Evolutionary conservation across 305 asterid genomes (phyloP), one percentile per base, ranked within the genome.

Genomic region (Solanum aculeatissimum): DNA sequence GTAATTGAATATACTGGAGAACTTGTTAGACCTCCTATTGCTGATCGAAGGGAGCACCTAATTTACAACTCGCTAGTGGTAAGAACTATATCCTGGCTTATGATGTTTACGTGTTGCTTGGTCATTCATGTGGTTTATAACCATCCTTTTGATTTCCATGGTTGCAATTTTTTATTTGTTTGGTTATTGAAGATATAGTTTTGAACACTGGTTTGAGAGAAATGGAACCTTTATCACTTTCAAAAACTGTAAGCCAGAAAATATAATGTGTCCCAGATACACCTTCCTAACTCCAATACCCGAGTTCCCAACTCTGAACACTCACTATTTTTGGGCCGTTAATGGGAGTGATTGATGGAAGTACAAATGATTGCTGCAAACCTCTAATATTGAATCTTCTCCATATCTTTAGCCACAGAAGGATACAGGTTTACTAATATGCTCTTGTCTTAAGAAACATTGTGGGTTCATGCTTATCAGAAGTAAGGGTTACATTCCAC

Each of bases 31-130:
- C 93, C 98, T 86, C 88, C 96, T 81, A 92, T 97, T 55, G 98
- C 98, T 85, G 99, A 97, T 92, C 92, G 95, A 88, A 95, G 99
- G 87, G 99, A 97, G 83, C 98, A 92, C 86, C 84, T 91, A 86
- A 92, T 92, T 83, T 97, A 97, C 89, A 94, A 97, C 90, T 94
- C 97, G 82, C 89, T 97, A 90, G 98, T 97, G 96, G 99, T 97
- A 89, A 88, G 96, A 83, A 49, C 88, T 74, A 82, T 70, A 70
- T 68, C 65, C 15, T 87, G 78, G 85, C 84, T 85, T 81, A 82
- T 72, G 83, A 81, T 78, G 23, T 27, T 27, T 49, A 49, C 15
- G 13, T 49, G 82, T 27, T 49, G 23, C 63, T 77, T 87, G 81
- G 43, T 53, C 49, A 84, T 43, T 38, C 75, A 25, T 54, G 32